Evolutionary conservation across 1,284 basidiomycete species (phyloP), one percentile per base, ranked within the genome.

Genomic region (Fistulina hepatica): DNA sequence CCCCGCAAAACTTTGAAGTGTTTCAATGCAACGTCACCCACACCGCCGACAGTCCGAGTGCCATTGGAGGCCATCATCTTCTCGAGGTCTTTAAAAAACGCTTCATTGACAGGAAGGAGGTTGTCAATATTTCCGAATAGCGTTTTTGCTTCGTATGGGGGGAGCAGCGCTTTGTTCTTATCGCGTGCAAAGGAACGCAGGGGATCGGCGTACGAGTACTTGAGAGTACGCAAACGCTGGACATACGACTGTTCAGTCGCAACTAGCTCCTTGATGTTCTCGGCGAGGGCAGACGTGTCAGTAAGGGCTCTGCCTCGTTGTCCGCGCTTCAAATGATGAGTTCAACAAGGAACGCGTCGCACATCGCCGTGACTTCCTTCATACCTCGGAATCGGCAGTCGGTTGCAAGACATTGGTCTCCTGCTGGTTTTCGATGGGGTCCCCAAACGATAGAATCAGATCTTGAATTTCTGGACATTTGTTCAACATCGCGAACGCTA

Each of bases 71-170:
- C 58, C 33, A 73, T 42, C 79, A 91, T 79, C 56, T 67, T 71
- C 56, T 95, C 86, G 22, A 97, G 66, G 54, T 97, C 93, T 9
- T 60, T 60, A 26, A 95, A 64, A 52, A 97, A 93, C 0, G 82
- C 78, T 51, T 85, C 80, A 48, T 95, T 92, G 7, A 91, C 84
- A 1, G 82, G 83, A 2, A 97, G 57, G 10, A 97, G 70, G 35
- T 76, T 80, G 57, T 95, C 93, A 33, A 97, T 76, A 58, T 97
- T 97, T 36, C 89, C 89, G 50, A 97, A 97, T 20, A 97, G 68
- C 0, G 77, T 82, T 50, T 91, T 94, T 16, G 93, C 89, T 53
- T 95, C 86, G 56, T 94, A 95, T 13, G 77, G 63, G 3, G 85
- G 81, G 34, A 97, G 74, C 49, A 97, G 90, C 30, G 81, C 76